Base-by-base conservation (phyloP, 352 stramenopile genomes). In the Globisporangium acanthophoron region DNA sequence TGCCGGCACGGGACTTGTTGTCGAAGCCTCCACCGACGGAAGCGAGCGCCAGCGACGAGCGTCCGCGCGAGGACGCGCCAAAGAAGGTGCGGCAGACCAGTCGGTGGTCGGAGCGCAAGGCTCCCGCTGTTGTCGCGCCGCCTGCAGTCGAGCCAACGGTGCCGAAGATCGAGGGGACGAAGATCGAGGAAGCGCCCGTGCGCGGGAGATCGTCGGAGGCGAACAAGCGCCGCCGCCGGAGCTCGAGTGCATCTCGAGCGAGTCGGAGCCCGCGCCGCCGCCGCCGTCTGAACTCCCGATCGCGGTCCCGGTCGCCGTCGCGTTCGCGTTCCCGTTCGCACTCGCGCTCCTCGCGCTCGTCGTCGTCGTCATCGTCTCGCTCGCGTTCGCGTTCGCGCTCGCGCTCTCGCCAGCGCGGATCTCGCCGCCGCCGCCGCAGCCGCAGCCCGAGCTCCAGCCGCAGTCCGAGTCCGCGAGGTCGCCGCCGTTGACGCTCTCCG, bases 261-360 rank as follows among this genome's bases (percentile, higher is more conserved):
- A 61, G 63, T 8, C 67, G 57, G 41, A 69, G 52, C 50, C 40
- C 52, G 31, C 69, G 61, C 35, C 67, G 58, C 4, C 61, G 67
- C 8, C 67, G 65, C 31, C 37, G 47, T 13, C 12, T 53, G 47
- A 9, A 12, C 13, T 53, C 47, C 12, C 47, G 47, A 4, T 53
- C 43, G 20, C n/a, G 16, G 7, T 48, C 47, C 4, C 47, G 47
- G 5, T 53, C 58, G 20, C 31, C 29, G 13, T 64, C 58, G 13
- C 33, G 20, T 6, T 55, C 44, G 15, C 62, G 39, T 35, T 63
- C 66, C 50, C 62, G 39, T 27, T 63, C 66, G 52, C 61, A 58
- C 31, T 87, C 74, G 0, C 47, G 43, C 4, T 62, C 67, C 24
- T 84, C 73, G 40, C 61, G 64, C 3, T 69, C 71, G 6, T 37